Evolutionary conservation across 768 basidiomycete species (phyloP), one percentile per base, ranked within the genome.

Genomic region (Mycena kentingensis): DNA sequence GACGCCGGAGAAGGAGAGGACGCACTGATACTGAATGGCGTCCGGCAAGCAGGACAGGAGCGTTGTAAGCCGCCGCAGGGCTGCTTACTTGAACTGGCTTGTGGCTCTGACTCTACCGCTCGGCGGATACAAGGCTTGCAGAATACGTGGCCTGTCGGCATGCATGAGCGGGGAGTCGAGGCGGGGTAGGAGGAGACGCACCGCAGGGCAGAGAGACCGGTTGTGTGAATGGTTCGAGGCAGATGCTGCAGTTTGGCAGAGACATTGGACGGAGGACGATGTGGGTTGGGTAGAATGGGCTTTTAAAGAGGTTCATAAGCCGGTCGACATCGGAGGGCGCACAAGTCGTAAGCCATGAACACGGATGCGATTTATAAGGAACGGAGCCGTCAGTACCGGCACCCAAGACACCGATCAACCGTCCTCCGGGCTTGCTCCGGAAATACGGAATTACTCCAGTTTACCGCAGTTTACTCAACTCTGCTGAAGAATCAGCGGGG

Each of bases 201-300:
- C 86, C 85, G 64, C 86, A 88, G 34, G 85, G 84, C 1, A 85
- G 60, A 11, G 77, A 78, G 3, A 83, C 81, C 1, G 86, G 86
- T 26, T 65, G 74, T 27, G 77, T 79, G 46, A 82, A 64, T 6
- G 66, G 63, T 35, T 85, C 82, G 21, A 81, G 71, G 64, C 86
- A 88, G 57, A 87, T 84, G 49, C 76, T 74, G 65, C 86, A 87
- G 28, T 76, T 69, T 29, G 75, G 70, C 81, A 82, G 79, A 25
- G 18, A 25, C 24, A 44, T 42, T 21, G 41, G 29, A 22, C 19
- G 16, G 19, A 28, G 19, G 31, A n/a, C n/a, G n/a, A n/a, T n/a
- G n/a, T n/a, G n/a, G n/a, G n/a, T n/a, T n/a, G n/a, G n/a, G n/a
- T n/a, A n/a, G n/a, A n/a, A n/a, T n/a, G n/a, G n/a, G n/a, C n/a